Conservation (phyloP, 2,329 filamentous ascomycete species). For the Ophiostoma fasciatum region DNA sequence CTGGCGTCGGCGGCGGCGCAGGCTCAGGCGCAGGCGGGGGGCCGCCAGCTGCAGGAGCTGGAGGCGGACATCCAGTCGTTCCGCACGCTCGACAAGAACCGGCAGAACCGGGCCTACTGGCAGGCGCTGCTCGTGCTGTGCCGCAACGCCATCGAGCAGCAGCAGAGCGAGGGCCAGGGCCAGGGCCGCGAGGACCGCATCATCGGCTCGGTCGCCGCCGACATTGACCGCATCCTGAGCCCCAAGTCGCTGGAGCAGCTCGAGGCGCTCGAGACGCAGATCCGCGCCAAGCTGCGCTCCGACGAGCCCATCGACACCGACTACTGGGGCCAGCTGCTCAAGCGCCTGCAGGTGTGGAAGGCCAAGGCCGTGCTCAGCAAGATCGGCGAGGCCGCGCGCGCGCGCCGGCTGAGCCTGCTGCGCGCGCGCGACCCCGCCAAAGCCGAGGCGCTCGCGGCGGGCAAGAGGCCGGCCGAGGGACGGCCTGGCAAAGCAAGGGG, state of each 20-base stretch:
- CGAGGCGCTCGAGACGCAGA: constrained; percentile 74
- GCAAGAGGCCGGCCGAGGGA: no score
- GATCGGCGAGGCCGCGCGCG: constrained; percentile 62
- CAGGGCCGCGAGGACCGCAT: constrained; percentile 54
- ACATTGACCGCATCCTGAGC: constrained; percentile 74
- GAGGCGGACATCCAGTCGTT: constrained; percentile 74
- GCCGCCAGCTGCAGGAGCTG: constrained; percentile 55
- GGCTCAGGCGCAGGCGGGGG: constrained; percentile 10
- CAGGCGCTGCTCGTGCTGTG: constrained; percentile 77
- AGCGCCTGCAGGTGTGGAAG: constrained; percentile 78
- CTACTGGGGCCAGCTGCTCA: constrained; percentile 90
- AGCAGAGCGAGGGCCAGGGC: constrained; percentile 22
- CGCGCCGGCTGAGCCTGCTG: constrained; percentile 51
- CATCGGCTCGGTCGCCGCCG: constrained; percentile 66
- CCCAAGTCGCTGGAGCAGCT: constrained; percentile 80
- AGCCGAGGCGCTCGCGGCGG: no score
- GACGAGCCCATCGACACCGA: constrained; percentile 91
- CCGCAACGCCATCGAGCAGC: constrained; percentile 55
- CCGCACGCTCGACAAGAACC: constrained; percentile 62
- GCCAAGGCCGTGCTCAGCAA: constrained; percentile 71
- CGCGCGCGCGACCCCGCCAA: constrained; percentile 51
- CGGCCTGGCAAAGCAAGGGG: no score
- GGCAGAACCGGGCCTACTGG: constrained; percentile 78
- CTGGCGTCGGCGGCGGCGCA: constrained; percentile 49
- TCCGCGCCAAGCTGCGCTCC: constrained; percentile 69